A percentile compares a stretch with the other conserved stretches of the same genome.
Evolutionary conservation across 2,329 filamentous ascomycete genomes (phyloP).

Genomic region (Colletotrichum paranaense): DNA sequence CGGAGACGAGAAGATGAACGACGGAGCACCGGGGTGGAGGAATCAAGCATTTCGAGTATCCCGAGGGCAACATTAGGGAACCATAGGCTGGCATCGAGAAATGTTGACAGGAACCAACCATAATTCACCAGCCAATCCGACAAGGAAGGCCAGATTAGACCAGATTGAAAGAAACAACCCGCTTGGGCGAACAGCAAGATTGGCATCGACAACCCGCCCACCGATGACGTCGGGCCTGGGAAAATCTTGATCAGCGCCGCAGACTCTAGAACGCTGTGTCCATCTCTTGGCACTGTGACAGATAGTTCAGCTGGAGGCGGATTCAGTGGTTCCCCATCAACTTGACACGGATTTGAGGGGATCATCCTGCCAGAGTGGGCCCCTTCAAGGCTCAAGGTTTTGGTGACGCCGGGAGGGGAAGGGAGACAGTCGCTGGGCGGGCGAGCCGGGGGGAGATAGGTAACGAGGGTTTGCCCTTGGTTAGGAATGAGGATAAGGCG

Average conservation of each 20-base stretch:
- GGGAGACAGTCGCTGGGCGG: neutral
- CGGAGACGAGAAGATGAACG: neutral
- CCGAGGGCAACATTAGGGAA: neutral
- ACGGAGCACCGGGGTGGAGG: neutral
- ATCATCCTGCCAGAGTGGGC: neutral
- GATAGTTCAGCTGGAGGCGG: conserved; percentile 7
- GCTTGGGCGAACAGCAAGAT: neutral
- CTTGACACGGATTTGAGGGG: conserved; percentile 29
- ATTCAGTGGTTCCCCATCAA: conserved; percentile 27
- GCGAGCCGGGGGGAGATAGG: neutral
- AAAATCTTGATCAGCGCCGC: conserved; percentile 16
- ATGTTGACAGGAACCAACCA: neutral
- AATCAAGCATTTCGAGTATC: conserved; percentile 10
- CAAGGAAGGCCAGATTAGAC: neutral
- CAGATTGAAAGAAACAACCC: neutral
- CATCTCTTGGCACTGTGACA: neutral
- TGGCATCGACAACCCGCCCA: conserved; percentile 15
- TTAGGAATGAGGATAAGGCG: neutral
- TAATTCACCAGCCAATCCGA: neutral
- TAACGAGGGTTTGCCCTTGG: neutral
- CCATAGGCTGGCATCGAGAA: neutral
- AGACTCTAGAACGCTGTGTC: neutral
- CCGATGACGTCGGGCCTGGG: conserved; percentile 23
- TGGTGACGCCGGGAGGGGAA: neutral
- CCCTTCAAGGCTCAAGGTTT: neutral